These are phyloP conservation scores for Calonectria crousiana DNA, from an alignment of 2,329 filamentous ascomycete species.

Conservation along the genomic window DNA sequence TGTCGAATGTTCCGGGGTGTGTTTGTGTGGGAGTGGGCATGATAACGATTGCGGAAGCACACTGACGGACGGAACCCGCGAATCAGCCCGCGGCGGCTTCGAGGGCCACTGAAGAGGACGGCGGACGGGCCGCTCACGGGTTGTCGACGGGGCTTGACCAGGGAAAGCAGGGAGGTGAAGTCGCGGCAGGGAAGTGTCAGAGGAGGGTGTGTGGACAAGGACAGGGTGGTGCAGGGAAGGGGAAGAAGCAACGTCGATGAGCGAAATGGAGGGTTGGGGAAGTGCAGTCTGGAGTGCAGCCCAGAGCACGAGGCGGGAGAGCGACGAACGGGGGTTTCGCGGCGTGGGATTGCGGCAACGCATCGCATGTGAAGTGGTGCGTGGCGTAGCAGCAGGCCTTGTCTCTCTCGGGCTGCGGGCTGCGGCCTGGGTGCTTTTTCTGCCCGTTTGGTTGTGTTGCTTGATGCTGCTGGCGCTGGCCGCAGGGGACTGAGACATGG, in stretches of 20 bases:
- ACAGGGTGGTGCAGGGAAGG: conserved; percentile 24
- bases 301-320: not conserved
- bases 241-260: conserved; percentile 46
- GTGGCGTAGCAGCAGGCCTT: conserved; percentile 1
- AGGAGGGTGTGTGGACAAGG: not conserved
- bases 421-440: not conserved
- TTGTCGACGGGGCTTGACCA: conserved; percentile 29
- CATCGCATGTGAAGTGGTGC: conserved; percentile 25
- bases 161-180: conserved; percentile 37
- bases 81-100: conserved; percentile 39
- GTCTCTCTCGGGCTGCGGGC: not conserved
- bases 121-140: conserved; percentile 43
- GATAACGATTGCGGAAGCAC: conserved; percentile 6
- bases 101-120: conserved; percentile 39
- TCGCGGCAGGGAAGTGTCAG: conserved; percentile 31
- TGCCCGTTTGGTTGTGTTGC: not conserved
- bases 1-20: conserved; percentile 14
- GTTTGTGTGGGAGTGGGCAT: conserved; percentile 30
- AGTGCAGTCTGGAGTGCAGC: conserved; percentile 8
- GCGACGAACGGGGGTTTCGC: conserved; percentile 16
- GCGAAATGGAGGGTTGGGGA: conserved; percentile 29
- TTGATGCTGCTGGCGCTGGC: conserved; percentile 7
- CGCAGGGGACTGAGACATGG: conserved; percentile 28
- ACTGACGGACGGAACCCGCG: not conserved
- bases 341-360: conserved; percentile 4